These are phyloP conservation scores for Diaporthe citriasiana DNA, from an alignment of 2,329 filamentous ascomycete genomes.

Conservation along the genomic window DNA sequence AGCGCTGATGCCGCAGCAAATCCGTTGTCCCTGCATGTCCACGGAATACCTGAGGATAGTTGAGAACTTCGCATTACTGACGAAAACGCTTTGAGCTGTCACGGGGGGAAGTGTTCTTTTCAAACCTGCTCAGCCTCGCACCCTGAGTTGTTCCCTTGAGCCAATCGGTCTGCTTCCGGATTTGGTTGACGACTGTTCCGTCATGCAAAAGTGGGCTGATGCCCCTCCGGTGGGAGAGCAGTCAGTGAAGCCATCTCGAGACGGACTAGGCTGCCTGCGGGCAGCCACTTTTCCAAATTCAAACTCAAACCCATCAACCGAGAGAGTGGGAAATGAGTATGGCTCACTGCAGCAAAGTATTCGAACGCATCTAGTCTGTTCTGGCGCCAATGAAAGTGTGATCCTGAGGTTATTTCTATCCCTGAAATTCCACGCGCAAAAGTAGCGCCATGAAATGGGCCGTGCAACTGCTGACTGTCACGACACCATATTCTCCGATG, in stretches of 20 bases:
- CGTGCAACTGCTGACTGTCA: slow-evolving; percentile 29
- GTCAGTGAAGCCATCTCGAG: slow-evolving; percentile 17
- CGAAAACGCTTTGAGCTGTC: not conserved
- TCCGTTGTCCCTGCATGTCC: not conserved
- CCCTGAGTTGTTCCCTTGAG: not conserved
- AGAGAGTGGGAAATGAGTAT: not conserved
- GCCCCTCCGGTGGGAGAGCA: not conserved
- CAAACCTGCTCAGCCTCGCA: not conserved
- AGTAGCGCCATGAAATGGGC: slow-evolving; percentile 24
- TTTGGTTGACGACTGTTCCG: not conserved
- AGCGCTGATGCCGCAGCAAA: not conserved
- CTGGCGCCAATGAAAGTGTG: not conserved
- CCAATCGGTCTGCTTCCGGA: not conserved
- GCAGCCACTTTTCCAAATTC: not conserved
- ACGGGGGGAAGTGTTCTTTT: not conserved
- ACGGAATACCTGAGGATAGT: not conserved
- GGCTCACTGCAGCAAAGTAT: not conserved
- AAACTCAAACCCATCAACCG: not conserved
- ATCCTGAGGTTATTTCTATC: not conserved
- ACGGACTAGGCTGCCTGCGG: not conserved
- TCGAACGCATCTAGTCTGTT: not conserved
- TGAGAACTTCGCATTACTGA: not conserved
- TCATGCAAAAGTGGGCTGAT: slow-evolving; percentile 11
- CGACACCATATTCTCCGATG: slow-evolving; percentile 25
- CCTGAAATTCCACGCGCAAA: slow-evolving; percentile 11